A percentile compares a stretch with the other conserved stretches of the same genome.
Conservation (phyloP, 805 yeast species). For the Barnettozyma salicaria region DNA sequence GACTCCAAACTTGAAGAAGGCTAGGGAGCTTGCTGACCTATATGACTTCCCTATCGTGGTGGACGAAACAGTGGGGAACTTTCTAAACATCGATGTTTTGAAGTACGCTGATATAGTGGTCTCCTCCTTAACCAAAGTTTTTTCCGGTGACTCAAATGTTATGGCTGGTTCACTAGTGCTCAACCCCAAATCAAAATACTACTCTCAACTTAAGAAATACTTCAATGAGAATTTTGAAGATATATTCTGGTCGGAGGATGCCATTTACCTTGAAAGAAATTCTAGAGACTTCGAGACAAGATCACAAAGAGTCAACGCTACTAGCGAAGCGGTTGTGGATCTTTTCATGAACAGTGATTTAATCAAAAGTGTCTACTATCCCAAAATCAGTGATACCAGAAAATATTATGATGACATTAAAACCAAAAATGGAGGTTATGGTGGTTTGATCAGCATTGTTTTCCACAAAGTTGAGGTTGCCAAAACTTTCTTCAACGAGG, state of each 20-base stretch:
- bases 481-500: slow-evolving; percentile 63
- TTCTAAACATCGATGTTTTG: slow-evolving; percentile 73
- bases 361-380: slow-evolving; percentile 67
- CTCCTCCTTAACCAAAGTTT: slow-evolving; percentile 84
- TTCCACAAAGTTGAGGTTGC: slow-evolving; percentile 64
- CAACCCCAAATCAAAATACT: slow-evolving; percentile 57
- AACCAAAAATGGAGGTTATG: slow-evolving; percentile 76
- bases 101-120: slow-evolving; percentile 84
- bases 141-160: slow-evolving; percentile 91
- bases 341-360: slow-evolving; percentile 42
- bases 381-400: slow-evolving; percentile 47
- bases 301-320: slow-evolving; percentile 46
- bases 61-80: slow-evolving; percentile 94
- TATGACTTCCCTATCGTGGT: slow-evolving; percentile 75
- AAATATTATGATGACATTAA: slow-evolving; percentile 65
- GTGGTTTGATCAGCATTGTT: slow-evolving; percentile 74
- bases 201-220: slow-evolving; percentile 42
- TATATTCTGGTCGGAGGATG: slow-evolving; percentile 88
- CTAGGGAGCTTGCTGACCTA: slow-evolving; percentile 59
- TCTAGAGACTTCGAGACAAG: slow-evolving; percentile 80
- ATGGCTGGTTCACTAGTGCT: slow-evolving; percentile 88
- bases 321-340: slow-evolving; percentile 48
- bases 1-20: slow-evolving; percentile 69
- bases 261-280: slow-evolving; percentile 84
- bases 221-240: slow-evolving; percentile 60